Evolutionary conservation across 805 yeast genomes (phyloP), one percentile per base, ranked within the genome.

Genomic region (Saccharomycopsis vini): DNA sequence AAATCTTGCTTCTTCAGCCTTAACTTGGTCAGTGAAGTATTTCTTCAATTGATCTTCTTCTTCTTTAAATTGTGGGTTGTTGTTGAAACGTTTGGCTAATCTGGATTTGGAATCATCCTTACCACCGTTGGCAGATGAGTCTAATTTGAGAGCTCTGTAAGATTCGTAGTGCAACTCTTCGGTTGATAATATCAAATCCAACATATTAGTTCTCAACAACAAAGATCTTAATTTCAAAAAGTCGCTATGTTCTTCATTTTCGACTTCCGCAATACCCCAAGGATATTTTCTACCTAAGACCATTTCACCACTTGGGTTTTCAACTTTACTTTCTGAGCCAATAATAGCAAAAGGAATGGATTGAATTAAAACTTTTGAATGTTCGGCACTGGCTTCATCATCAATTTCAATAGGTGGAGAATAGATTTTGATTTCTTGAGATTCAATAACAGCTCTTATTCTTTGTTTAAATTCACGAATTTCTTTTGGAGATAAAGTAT

Each of bases 11-110:
- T 92, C 98, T 68, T 92, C 98, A 39, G 84, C 84, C 68, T 90
- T 89, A 49, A 92, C 86, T 69, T 92, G 97, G 63, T 89, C 97
- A 7, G 97, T 90, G 67, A 92, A 92, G 63, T 84, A 84, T 66
- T 84, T 82, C 74, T 92, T 87, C 60, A 92, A 72, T 28, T 89
- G 82, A 62, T 86, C 92, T 65, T 92, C 98, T 63, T 90, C 97
- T 64, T 92, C 97, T 63, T 88, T 82, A 69, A 84, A 92, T 65
- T 86, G 83, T 40, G 97, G 97, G 63, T 92, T 89, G 56, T 73
- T 87, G 61, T 59, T 77, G 66, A 68, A 54, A 50, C 68, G 67
- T 34, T 43, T 49, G 24, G 48, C 49, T 10, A 43, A 18, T 26
- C 35, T 49, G 9, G 42, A 10, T 68, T 73, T 62, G 30, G 67